Evolutionary conservation across 2,329 filamentous ascomycete species (phyloP), one percentile per base, ranked within the genome.

Genomic region (Penicillium hesseltinei): DNA sequence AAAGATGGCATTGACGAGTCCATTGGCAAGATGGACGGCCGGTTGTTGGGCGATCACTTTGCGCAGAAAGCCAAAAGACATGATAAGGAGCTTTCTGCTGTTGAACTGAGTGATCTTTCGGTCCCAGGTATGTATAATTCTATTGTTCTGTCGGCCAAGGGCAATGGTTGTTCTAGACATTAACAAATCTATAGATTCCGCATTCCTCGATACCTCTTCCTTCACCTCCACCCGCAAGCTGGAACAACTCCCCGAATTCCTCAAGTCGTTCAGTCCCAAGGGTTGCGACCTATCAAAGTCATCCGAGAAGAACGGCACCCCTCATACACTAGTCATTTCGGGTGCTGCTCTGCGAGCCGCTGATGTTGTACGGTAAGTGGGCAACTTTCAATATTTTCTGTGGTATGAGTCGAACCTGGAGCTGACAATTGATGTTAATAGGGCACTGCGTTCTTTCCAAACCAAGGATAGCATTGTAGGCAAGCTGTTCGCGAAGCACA

Each of bases 401-500:
- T 33, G 21, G 29, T 15, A 50, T n/a, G 13, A 13, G 2, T 35
- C 13, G n/a, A 23, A 25, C 21, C 19, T 25, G 10, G 31, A 17
- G 25, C 65, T 65, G 29, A 63, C 43, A 44, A 47, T 56, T 36
- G 11, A 17, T 15, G 21, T 29, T 5, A 42, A 13, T 23, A 89
- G 90, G 67, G 82, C 86, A 3, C 79, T 96, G 62, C 84, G 91
- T 47, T 86, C 87, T 63, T 93, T 94, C 66, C 90, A 92, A 71
- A 87, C 82, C 51, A 91, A 94, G 72, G 86, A 91, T 9, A 86
- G 83, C 49, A 83, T 85, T 45, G 87, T 99, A 2, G 89, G 90
- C 2, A 99, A 99, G 75, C 80, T 99, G 71, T 99, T 99, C 74
- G 93, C 94, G 33, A 99, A 99, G 75, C 94, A 99, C 74, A 96